Evolutionary conservation across 345 rosid genomes (phyloP).

Genomic region (Acer campestre): DNA sequence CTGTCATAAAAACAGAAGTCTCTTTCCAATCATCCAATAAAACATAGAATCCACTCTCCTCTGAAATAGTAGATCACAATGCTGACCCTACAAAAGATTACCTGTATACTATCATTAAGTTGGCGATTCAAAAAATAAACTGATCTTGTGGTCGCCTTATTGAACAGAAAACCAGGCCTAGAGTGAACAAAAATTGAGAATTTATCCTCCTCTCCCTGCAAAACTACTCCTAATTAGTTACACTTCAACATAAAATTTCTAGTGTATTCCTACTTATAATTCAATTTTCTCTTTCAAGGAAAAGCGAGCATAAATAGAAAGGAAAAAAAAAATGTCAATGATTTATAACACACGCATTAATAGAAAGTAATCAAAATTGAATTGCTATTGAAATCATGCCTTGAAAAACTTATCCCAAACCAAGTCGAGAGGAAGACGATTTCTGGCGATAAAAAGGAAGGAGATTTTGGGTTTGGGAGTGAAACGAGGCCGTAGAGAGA

Average conservation of each 20-base stretch:
- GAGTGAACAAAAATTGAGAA: conserved; percentile 92
- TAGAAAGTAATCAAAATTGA: not conserved
- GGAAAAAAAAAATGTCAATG: too few relatives aligned
- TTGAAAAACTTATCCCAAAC: conserved; percentile 84
- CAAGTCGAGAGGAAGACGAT: conserved; percentile 83
- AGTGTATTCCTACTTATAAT: not conserved
- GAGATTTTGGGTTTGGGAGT: conserved; percentile 64
- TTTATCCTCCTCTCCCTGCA: conserved; percentile 73
- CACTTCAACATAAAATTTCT: not conserved
- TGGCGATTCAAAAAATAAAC: conserved; percentile 71
- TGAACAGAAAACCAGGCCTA: conserved; percentile 89
- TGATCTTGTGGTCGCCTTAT: conserved; percentile 81
- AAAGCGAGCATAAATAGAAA: too few relatives aligned
- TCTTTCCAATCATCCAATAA: not conserved
- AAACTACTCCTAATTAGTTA: conserved; percentile 10
- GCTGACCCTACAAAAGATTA: conserved; percentile 17
- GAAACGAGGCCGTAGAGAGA: conserved; percentile 46
- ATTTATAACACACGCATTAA: not conserved
- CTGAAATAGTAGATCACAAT: not conserved
- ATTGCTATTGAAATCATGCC: conserved; percentile 33
- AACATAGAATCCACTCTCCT: not conserved
- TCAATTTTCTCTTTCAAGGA: not conserved
- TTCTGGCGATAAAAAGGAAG: conserved; percentile 82
- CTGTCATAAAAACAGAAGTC: conserved; percentile 6
- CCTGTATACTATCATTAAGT: conserved; percentile 93